These are phyloP conservation scores for Chlorophyllum brunneum DNA, from an alignment of 768 basidiomycete species.

Conservation along the genomic window DNA sequence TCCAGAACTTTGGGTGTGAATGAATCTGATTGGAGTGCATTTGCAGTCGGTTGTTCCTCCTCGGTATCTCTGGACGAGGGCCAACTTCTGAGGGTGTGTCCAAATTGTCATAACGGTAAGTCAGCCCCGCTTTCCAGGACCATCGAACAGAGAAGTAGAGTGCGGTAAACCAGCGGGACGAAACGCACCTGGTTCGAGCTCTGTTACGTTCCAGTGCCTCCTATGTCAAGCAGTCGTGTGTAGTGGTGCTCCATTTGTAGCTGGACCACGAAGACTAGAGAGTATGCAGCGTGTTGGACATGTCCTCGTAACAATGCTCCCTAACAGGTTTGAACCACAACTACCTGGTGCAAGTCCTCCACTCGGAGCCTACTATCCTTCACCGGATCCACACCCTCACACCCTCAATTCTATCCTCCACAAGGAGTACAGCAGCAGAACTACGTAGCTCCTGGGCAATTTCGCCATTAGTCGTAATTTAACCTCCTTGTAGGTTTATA, in stretches of 20 bases:
- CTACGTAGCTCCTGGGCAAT: background rate
- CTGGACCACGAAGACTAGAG: conserved; percentile 43
- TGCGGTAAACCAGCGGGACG: conserved; percentile 53
- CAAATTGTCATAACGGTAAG: conserved; percentile 61
- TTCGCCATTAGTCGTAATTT: background rate
- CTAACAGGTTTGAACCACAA: conserved; percentile 23
- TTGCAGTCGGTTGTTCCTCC: conserved; percentile 56
- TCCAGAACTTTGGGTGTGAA: background rate
- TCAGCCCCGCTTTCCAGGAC: background rate
- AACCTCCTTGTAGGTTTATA: background rate
- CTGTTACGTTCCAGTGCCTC: conserved; percentile 64
- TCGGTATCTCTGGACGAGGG: conserved; percentile 51
- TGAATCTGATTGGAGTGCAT: background rate
- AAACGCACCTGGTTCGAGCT: conserved; percentile 62
- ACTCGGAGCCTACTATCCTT: conserved; percentile 8
- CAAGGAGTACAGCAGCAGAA: conserved; percentile 7
- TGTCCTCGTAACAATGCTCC: too few species aligned
- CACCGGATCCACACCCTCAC: conserved; percentile 12
- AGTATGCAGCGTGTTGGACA: conserved; percentile 21
- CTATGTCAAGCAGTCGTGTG: conserved; percentile 51
- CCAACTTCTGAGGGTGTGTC: conserved; percentile 54
- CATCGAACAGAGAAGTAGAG: conserved; percentile 21
- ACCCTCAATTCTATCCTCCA: conserved; percentile 8
- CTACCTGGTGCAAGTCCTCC: background rate
- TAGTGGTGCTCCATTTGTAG: conserved; percentile 71